Evolutionary conservation across 2,329 filamentous ascomycete genomes (phyloP).

Genomic region (Macroventuria anomochaeta): DNA sequence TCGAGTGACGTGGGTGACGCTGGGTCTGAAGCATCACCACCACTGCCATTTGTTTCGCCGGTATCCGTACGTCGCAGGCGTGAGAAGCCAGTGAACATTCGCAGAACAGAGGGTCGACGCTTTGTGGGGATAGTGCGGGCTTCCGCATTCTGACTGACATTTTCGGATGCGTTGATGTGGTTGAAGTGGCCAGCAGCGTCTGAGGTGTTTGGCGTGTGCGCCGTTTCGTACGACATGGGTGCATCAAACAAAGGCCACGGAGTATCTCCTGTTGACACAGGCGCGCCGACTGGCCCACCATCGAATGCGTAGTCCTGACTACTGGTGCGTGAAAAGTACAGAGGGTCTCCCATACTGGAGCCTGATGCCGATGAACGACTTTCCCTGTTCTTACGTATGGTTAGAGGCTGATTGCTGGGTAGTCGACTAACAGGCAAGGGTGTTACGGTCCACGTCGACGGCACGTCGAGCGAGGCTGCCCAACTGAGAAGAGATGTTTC

Average conservation of each 20-base stretch:
- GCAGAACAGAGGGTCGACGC: conserved; percentile 29
- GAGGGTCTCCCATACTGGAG: conserved; percentile 28
- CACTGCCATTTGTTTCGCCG: conserved; percentile 20
- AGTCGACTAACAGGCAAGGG: conserved; percentile 39
- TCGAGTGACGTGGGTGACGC: background rate
- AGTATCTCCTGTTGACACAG: background rate
- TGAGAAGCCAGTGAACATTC: conserved; percentile 28
- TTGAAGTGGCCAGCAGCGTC: background rate
- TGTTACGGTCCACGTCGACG: conserved; percentile 31
- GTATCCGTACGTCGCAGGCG: conserved; percentile 31
- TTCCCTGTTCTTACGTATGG: conserved; percentile 42
- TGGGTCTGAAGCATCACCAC: conserved; percentile 9
- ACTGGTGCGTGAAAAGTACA: conserved; percentile 21
- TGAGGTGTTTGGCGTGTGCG: background rate
- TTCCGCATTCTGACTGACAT: conserved; percentile 3
- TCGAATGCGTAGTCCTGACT: conserved; percentile 18
- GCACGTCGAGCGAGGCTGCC: conserved; percentile 25
- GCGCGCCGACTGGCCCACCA: conserved; percentile 11
- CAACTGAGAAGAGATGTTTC: conserved; percentile 23
- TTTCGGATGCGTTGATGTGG: too few relatives aligned
- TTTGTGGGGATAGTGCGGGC: conserved; percentile 7
- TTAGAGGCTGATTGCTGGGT: conserved; percentile 41
- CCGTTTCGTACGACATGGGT: background rate
- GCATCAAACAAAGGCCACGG: conserved; percentile 25
- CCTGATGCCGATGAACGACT: conserved; percentile 39